phyloP scores from a whole-genome alignment of 2,329 filamentous ascomycete genomes.

The Annulohypoxylon truncatum region DNA sequence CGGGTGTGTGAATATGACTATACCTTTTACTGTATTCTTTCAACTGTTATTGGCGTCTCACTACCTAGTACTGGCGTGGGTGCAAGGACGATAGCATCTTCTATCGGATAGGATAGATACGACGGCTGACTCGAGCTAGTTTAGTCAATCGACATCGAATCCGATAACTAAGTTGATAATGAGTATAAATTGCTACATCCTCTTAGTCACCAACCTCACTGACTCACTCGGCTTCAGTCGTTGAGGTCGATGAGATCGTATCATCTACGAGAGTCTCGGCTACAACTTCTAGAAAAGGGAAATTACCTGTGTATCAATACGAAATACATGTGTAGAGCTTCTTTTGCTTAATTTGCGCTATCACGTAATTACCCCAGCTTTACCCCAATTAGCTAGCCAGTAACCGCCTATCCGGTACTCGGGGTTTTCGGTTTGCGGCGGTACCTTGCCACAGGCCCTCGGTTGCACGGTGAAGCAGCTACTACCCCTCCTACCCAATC shows the following conservation, averaged over 20 bases:
- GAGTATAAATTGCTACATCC: not conserved
- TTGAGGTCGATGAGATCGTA: not conserved
- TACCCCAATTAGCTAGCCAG: constrained; percentile 18
- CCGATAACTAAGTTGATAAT: not conserved
- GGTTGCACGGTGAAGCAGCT: constrained; percentile 10
- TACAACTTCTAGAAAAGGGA: not conserved
- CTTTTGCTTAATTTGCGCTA: constrained; percentile 18
- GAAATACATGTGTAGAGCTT: constrained; percentile 15
- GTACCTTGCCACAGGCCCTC: constrained; percentile 12
- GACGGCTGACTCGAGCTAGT: constrained; percentile 21
- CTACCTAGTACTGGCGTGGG: constrained; percentile 17
- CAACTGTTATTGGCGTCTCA: constrained; percentile 20
- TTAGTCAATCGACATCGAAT: constrained; percentile 19
- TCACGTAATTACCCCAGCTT: constrained; percentile 35
- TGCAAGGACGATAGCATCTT: constrained; percentile 30
- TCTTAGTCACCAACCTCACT: not conserved
- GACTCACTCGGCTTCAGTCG: not conserved
- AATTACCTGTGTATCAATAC: not conserved
- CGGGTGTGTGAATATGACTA: constrained; percentile 19
- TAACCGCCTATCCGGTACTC: constrained; percentile 12
- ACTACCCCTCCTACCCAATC: constrained; percentile 35
- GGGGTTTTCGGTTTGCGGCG: constrained; percentile 43
- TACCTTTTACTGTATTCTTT: constrained; percentile 32
- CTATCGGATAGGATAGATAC: constrained; percentile 34
- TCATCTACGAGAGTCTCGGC: not conserved